phyloP scores from a whole-genome alignment of 352 stramenopile species.

The Nothophytophthora sp. region DNA sequence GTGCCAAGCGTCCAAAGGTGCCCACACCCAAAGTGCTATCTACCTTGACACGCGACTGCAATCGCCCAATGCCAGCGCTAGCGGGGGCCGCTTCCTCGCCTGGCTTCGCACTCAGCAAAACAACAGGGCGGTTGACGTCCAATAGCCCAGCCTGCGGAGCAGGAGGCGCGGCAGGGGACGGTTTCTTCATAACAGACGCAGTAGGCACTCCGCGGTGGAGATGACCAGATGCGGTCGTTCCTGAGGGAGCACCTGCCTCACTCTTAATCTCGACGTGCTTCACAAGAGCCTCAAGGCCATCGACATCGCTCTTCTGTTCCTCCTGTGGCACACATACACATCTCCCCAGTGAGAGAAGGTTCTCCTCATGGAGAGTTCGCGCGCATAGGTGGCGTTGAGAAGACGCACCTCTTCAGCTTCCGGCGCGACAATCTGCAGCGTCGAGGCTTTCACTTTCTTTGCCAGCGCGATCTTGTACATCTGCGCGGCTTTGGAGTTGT shows the following conservation, averaged over 20 bases:
- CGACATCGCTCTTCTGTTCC: conserved; percentile 40
- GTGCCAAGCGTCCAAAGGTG: neutral
- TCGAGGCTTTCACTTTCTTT: conserved; percentile 85
- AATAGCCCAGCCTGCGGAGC: conserved; percentile 40
- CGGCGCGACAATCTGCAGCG: conserved; percentile 48
- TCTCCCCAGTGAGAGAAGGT: neutral
- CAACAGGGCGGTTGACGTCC: conserved; percentile 65
- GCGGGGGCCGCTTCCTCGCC: conserved; percentile 43
- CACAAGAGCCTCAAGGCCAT: conserved; percentile 80
- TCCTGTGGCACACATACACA: conserved; percentile 17
- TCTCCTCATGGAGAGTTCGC: neutral
- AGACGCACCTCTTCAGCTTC: conserved; percentile 36
- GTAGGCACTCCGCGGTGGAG: conserved; percentile 45
- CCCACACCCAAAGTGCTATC: neutral
- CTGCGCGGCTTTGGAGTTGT: conserved; percentile 89
- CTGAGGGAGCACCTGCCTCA: conserved; percentile 9
- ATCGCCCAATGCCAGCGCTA: conserved; percentile 35
- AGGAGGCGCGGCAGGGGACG: conserved; percentile 9
- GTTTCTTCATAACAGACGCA: conserved; percentile 20
- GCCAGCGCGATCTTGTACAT: conserved; percentile 85
- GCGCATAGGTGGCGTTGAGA: too few relatives aligned
- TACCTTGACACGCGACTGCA: conserved; percentile 72
- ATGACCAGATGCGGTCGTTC: conserved; percentile 38
- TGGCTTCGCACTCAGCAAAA: conserved; percentile 59
- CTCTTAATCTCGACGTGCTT: conserved; percentile 71